Evolutionary conservation across 2,329 filamentous ascomycete genomes (phyloP), one percentile per base, ranked within the genome.

Genomic region (Akanthomyces muscarius): DNA sequence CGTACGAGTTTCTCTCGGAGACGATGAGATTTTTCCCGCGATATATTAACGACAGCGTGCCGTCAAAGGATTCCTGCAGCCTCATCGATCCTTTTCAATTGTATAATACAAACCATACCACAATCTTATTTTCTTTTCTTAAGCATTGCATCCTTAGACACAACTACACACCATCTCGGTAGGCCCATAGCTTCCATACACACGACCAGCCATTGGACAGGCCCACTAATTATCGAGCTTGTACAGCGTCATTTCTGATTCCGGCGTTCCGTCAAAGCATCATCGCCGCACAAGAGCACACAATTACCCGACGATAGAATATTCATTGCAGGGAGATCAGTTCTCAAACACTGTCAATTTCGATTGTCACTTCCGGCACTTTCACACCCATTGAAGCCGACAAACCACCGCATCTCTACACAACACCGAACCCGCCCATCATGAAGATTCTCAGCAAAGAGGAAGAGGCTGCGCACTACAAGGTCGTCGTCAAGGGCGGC

Each of bases 361-460:
- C 21, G 23, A 55, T 28, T 33, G 10, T 36, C 25, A 6, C 16
- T 47, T 6, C 36, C 28, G 7, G 33, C 7, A 36, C 7, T 11
- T 11, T 41, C 41, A 28, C 28, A 23, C n/a, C 54, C 54, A 30
- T n/a, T 47, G 41, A 38, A 10, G 5, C n/a, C 54, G 23, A 36
- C 7, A 23, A 8, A 60, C 57, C 3, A 33, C n/a, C 36, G n/a
- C 3, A 42, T 16, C 13, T n/a, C 41, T 18, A 41, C 11, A 60
- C 55, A 50, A 18, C 23, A 50, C 11, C 38, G 21, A 44, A 44
- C 38, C 44, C 38, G 30, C 28, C 70, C 77, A 82, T 57, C 66
- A 99, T 98, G 95, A 98, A 97, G 89, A 82, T 98, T 73, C 84
- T 98, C 74, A 96, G 90, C 71, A 92, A 94, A 75, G 92, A 97